A percentile compares a stretch with the other conserved stretches of the same genome.
phyloP scores from a whole-genome alignment of 192 early-diverging fungal species.

The Chytriomyces sp. region DNA sequence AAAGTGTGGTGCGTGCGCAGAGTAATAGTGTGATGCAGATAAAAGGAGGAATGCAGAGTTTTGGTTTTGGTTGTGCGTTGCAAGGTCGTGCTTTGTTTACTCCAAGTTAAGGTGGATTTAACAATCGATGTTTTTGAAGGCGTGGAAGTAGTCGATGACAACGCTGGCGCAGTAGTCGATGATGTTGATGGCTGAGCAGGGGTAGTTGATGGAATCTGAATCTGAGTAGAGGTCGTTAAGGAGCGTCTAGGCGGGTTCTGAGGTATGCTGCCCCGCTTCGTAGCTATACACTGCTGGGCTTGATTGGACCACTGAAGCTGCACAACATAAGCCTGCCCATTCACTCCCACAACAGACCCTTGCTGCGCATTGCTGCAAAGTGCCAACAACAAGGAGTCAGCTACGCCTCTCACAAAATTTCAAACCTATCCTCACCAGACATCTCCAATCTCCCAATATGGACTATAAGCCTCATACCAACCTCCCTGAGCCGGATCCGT shows the following conservation, averaged over 20 bases:
- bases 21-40: too few relatives aligned
- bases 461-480: background rate
- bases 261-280: background rate
- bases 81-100: background rate
- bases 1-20: too few relatives aligned
- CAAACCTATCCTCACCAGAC: background rate
- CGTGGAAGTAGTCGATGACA: background rate
- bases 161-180: background rate
- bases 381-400: background rate
- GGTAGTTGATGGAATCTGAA: background rate
- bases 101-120: background rate
- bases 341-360: background rate
- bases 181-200: background rate
- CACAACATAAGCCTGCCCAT: background rate
- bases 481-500: constrained; percentile 30
- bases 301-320: background rate
- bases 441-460: background rate
- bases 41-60: too few relatives aligned
- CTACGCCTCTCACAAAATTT: background rate
- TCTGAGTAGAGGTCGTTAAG: too few relatives aligned
- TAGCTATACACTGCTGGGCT: background rate
- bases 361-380: background rate
- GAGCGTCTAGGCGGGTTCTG: too few relatives aligned
- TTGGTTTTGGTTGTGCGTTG: background rate
- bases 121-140: background rate